These are phyloP conservation scores for Alternaria triticimaculans DNA, from an alignment of 2,329 filamentous ascomycete genomes.

Conservation along the genomic window DNA sequence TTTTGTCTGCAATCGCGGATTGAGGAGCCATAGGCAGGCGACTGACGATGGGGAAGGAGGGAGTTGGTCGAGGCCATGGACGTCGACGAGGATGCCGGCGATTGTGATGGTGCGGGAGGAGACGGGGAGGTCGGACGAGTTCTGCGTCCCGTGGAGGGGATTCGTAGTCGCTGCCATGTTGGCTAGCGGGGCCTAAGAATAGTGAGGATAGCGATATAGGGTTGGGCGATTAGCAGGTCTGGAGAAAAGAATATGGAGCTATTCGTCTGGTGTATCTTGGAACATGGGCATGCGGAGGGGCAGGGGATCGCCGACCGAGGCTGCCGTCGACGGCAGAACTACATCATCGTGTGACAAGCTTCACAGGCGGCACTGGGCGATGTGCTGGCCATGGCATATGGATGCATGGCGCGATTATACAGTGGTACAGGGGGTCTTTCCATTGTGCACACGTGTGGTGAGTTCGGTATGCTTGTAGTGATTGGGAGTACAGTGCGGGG, in stretches of 20 bases:
- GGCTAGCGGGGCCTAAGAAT: neutral
- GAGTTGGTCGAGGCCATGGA: slow-evolving; percentile 83
- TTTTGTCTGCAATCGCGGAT: slow-evolving; percentile 75
- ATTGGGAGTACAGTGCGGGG: neutral
- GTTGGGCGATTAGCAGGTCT: neutral
- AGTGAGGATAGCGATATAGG: neutral
- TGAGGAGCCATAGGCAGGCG: slow-evolving; percentile 89
- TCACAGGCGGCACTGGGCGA: neutral
- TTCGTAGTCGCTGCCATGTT: slow-evolving; percentile 46
- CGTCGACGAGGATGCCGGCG: slow-evolving; percentile 76
- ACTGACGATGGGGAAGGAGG: slow-evolving; percentile 61
- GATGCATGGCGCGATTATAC: neutral
- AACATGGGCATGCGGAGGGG: neutral
- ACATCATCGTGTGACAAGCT: neutral
- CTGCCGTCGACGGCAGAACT: neutral
- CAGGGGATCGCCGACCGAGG: slow-evolving; percentile 5
- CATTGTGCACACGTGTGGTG: neutral
- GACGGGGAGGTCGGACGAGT: slow-evolving; percentile 50
- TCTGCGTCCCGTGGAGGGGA: slow-evolving; percentile 41
- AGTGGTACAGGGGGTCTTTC: neutral
- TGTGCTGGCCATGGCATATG: neutral
- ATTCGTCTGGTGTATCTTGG: neutral
- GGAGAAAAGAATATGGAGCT: neutral
- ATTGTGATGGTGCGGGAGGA: slow-evolving; percentile 74
- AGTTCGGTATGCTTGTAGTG: neutral